Evolutionary conservation across 331 rosid species (phyloP).

Genomic region (Acacia concinna): DNA sequence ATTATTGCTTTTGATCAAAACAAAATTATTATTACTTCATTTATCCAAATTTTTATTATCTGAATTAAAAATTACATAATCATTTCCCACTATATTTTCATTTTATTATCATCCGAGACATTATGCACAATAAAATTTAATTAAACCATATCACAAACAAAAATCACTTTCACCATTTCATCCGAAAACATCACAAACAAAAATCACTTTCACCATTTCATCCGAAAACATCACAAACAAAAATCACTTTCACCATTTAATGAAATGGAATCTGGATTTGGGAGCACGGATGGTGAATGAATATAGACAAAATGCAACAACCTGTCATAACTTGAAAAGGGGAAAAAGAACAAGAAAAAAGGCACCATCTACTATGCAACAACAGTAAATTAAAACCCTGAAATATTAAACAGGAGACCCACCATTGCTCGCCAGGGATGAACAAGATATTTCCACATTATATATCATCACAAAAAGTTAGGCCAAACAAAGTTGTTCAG

Average conservation of each 20-base stretch:
- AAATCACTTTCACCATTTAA: no score
- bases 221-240: neutral
- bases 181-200: neutral
- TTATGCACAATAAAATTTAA: no score
- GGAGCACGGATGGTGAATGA: neutral
- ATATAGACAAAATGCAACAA: neutral
- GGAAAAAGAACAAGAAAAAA: neutral
- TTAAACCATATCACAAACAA: no score
- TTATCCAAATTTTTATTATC: no score
- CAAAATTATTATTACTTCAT: no score
- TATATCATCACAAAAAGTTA: conserved; percentile 21
- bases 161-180: no score
- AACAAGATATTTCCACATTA: conserved; percentile 12
- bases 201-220: no score
- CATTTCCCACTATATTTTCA: no score
- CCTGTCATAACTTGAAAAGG: neutral
- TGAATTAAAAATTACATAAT: no score
- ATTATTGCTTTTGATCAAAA: no score
- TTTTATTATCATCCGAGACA: no score
- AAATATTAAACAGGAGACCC: neutral
- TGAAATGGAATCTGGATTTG: neutral
- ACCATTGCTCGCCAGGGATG: neutral
- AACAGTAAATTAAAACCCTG: neutral
- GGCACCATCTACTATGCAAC: neutral
- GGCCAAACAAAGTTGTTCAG: neutral